These are phyloP conservation scores for Fusarium sp. DNA, from an alignment of 2,329 filamentous ascomycete genomes.

Conservation along the genomic window DNA sequence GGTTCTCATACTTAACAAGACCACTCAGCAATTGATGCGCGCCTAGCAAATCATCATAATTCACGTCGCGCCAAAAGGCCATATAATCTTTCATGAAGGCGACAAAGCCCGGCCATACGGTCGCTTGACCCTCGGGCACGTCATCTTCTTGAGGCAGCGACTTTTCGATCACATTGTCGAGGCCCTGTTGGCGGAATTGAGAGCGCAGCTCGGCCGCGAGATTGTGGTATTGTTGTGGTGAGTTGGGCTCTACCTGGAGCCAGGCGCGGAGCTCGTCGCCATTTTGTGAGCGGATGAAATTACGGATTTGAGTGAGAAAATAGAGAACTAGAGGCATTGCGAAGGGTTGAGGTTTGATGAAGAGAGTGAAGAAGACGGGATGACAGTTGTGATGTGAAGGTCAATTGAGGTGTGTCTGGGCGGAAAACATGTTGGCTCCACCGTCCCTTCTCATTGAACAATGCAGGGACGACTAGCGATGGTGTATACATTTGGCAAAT, in stretches of 20 bases:
- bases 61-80: slow-evolving; percentile 82
- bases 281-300: slow-evolving; percentile 69
- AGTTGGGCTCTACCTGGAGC: slow-evolving; percentile 79
- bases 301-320: slow-evolving; percentile 74
- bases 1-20: slow-evolving; percentile 75
- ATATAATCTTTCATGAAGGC: slow-evolving; percentile 86
- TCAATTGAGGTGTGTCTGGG: slow-evolving; percentile 15
- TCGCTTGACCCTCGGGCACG: slow-evolving; percentile 71
- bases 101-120: slow-evolving; percentile 81
- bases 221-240: slow-evolving; percentile 73
- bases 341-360: slow-evolving; percentile 5
- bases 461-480: background rate
- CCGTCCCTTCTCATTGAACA: slow-evolving; percentile 7
- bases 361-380: background rate
- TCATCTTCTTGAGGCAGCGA: slow-evolving; percentile 74
- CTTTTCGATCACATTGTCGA: slow-evolving; percentile 73
- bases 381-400: background rate
- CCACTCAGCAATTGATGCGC: slow-evolving; percentile 81
- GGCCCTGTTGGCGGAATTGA: slow-evolving; percentile 63
- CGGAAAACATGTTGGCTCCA: slow-evolving; percentile 40
- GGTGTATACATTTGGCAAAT: too few species aligned
- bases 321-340: slow-evolving; percentile 73
- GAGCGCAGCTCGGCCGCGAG: slow-evolving; percentile 76
- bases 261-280: slow-evolving; percentile 75
- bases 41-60: slow-evolving; percentile 78